Conservation (phyloP, 2,329 filamentous ascomycete genomes). For the Colletotrichum australisinense region DNA sequence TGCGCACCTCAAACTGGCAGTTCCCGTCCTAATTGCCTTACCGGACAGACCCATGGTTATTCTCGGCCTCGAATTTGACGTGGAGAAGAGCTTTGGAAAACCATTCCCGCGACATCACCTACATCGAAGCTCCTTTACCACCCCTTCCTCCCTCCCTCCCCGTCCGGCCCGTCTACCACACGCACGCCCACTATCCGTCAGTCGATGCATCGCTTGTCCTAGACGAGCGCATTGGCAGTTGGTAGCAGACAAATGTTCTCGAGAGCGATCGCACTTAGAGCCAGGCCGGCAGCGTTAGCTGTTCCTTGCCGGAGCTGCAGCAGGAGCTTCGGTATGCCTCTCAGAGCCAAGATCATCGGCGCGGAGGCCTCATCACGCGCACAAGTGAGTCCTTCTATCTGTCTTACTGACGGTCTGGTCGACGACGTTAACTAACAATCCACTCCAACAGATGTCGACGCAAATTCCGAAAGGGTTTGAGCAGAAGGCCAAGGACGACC, state of each 20-base stretch:
- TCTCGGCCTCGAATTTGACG: slow-evolving; percentile 43
- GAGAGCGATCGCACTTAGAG: slow-evolving; percentile 63
- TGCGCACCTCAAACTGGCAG: background rate
- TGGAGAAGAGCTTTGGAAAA: slow-evolving; percentile 44
- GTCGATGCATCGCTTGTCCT: slow-evolving; percentile 47
- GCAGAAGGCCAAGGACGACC: slow-evolving; percentile 75
- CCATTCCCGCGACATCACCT: slow-evolving; percentile 42
- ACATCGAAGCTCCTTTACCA: background rate
- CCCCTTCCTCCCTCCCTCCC: background rate
- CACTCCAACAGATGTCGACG: slow-evolving; percentile 50
- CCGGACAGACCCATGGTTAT: slow-evolving; percentile 31
- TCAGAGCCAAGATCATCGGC: slow-evolving; percentile 79
- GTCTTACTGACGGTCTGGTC: background rate
- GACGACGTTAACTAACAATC: background rate
- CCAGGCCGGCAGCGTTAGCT: slow-evolving; percentile 61
- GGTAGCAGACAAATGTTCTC: slow-evolving; percentile 64
- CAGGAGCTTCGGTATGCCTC: slow-evolving; percentile 74
- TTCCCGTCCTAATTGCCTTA: slow-evolving; percentile 26
- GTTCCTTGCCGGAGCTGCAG: slow-evolving; percentile 55
- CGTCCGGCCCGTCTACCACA: slow-evolving; percentile 23
- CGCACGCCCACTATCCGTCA: slow-evolving; percentile 24
- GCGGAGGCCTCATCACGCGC: slow-evolving; percentile 32
- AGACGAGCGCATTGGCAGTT: slow-evolving; percentile 49
- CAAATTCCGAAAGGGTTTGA: slow-evolving; percentile 50
- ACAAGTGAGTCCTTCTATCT: slow-evolving; percentile 21